Evolutionary conservation across 148 eudicot genomes (phyloP), one percentile per base, ranked within the genome.

Genomic region (Nepenthes mirabilis): DNA sequence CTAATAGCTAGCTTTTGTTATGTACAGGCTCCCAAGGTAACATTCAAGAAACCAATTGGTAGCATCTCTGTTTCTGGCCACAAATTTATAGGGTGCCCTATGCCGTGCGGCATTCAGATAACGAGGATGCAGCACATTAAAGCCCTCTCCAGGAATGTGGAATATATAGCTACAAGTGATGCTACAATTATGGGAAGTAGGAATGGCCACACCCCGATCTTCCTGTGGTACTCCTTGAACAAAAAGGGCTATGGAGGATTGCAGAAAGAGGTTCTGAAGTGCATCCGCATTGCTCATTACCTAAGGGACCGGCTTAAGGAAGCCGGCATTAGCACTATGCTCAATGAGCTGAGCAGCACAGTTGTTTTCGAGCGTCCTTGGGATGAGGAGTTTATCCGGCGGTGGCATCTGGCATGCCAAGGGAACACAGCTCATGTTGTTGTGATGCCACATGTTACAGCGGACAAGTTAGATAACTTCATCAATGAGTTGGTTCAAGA

Each of bases 171-270:
- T 65, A 81, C 93, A 60, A 70, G 87, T 62, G 96, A 89, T 59
- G 93, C 89, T 5, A 85, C 93, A 47, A 89, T 89, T 71, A 85
- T 89, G 96, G 96, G 93, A 57, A 85, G 93, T 69, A 75, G 96
- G 48, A 89, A 89, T 13, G 96, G 93, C 34, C 96, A 89, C 58
- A 93, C 93, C 33, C 93, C 93, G 36, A 72, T 85, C 73, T 85
- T 89, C 74, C 83, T 83, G 10, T 89, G 96, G 93, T 85, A 85
- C 69, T 83, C 93, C 66, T 57, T 40, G 45, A 40, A 40, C 8
- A 4, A 8, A 8, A 40, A 40, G 8, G 45, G 45, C 45, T 40
- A 40, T 8, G 6, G 1, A 40, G 45, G 45, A 1, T 40, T 40
- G 4, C 45, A 3, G 8, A 40, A 40, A 40, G 45, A 4, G 45